Evolutionary conservation across 169 alveolate species (phyloP), one percentile per base, ranked within the genome.

Genomic region (Plasmodium coatneyi): DNA sequence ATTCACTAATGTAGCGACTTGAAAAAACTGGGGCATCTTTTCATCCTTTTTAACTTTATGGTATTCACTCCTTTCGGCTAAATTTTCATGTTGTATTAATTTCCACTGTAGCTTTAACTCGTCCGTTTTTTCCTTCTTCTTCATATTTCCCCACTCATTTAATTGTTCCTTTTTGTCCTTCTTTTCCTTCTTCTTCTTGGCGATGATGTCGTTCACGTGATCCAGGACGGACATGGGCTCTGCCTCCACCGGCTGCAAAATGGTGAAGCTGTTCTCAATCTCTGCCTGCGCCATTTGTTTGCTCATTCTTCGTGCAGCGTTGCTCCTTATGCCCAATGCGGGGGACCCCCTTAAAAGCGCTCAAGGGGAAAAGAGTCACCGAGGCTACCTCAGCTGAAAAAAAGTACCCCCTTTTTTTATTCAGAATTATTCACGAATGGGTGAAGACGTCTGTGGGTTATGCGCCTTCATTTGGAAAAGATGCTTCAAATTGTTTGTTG

Each of bases 1-100:
- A 91, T 91, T 91, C 16, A 91, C 84, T 80, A 91, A 28, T 28
- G 95, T 91, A 71, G 95, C 95, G 3, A 91, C 95, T 81, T 91
- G 95, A 81, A 91, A 91, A 91, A 74, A 91, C 0, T 91, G 25
- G 1, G 95, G 95, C 95, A 91, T 91, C 25, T 91, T 91, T 28
- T 91, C 95, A 81, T 91, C 95, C 76, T 80, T 91, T 36, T 91
- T 91, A 80, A 91, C 76, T 71, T 91, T 91, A 19, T 91, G 43
- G 56, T 91, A 91, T 66, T 80, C 91, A 70, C 60, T 34, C 16
- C 56, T 81, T 80, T 80, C 56, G n/a, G 52, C 74, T 70, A 91
- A 80, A 81, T 91, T 91, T 22, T 60, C 83, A 70, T 91, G 95
- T 30, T 91, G 95, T 36, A 91, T 39, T 54, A 91, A 76, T n/a